Evolutionary conservation across 768 basidiomycete genomes (phyloP), one percentile per base, ranked within the genome.

Genomic region (Leccinum sublutescens): DNA sequence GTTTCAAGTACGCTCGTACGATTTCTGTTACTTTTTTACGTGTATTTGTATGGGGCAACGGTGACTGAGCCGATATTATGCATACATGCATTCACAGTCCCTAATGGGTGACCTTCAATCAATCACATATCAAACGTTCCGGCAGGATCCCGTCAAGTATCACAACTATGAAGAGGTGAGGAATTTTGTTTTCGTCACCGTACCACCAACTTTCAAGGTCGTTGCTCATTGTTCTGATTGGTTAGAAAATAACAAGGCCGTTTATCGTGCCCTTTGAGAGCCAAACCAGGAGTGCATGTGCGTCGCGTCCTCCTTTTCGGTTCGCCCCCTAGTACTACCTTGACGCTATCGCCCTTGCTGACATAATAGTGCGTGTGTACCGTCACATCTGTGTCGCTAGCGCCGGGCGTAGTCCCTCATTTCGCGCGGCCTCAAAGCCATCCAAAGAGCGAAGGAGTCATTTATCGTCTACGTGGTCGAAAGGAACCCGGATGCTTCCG

Each of bases 101-200:
- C 74, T 99, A 67, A 96, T 96, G 95, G 96, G 98, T 68, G 95
- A 99, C 74, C 75, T 98, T 56, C 93, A 92, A 69, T 95, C 93
- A 66, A 84, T 89, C 63, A 98, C 95, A 10, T 99, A 99, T 74
- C 94, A 98, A 70, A 94, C 93, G 2, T 99, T 99, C 68, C 97
- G 98, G 70, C 86, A 94, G 71, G 96, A 98, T 76, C 96, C 97
- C 4, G 87, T 98, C 60, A 99, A 99, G 74, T 99, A 99, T 71
- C 75, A 81, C 56, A 88, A 93, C 66, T 99, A 99, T 71, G 97
- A 99, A 77, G 91, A 96, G 81, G 91, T 88, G 51, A 75, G 52
- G 55, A 43, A 54, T 34, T 48, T 49, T 29, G 34, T 59, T 43
- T 34, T 34, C 33, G 12, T 34, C 60, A 57, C 61, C 52, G 54